Evolutionary conservation across 306 rosid species (phyloP), one percentile per base, ranked within the genome.

Genomic region (Vigna unguiculata): DNA sequence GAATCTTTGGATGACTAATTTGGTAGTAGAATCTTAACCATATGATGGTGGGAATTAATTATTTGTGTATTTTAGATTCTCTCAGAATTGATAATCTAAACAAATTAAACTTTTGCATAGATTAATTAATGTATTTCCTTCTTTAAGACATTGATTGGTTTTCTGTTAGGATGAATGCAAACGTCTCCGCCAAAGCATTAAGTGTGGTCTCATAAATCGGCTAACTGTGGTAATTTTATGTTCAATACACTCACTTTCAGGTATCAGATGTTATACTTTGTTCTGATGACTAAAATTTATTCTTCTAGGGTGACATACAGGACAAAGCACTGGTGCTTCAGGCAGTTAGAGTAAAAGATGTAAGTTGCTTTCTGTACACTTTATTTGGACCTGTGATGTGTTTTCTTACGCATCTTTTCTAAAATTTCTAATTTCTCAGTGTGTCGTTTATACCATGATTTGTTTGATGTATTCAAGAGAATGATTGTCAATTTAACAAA

Each of bases 101-200:
- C 25, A 46, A 20, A 58, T 62, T 48, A 38, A 57, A 24, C 68
- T 45, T 17, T 28, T 22, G 21, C 49, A 75, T 7, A 48, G 53
- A 55, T 79, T 38, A 47, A 51, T 79, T 38, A 15, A 36, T 62
- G 28, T 55, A 43, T 61, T 38, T 74, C 32, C 25, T 69, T 73
- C 55, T 28, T 72, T 46, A 16, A 76, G 71, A 46, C 76, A 40
- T 66, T 83, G 77, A 75, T 43, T 58, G 20, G 19, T 65, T 46
- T 30, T 69, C 62, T 83, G 43, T 81, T 49, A 96, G 99, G 99
- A 96, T 70, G 99, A 96, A 82, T 96, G 99, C 93, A 93, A 96
- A 83, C 96, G 99, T 25, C 89, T 96, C 22, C 96, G 99, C 20
- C 99, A 96, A 85, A 96, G 99, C 88, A 93, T 96, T 54, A 96